Conservation (phyloP, 345 rosid genomes). For the Eucalyptus sideroxylon region DNA sequence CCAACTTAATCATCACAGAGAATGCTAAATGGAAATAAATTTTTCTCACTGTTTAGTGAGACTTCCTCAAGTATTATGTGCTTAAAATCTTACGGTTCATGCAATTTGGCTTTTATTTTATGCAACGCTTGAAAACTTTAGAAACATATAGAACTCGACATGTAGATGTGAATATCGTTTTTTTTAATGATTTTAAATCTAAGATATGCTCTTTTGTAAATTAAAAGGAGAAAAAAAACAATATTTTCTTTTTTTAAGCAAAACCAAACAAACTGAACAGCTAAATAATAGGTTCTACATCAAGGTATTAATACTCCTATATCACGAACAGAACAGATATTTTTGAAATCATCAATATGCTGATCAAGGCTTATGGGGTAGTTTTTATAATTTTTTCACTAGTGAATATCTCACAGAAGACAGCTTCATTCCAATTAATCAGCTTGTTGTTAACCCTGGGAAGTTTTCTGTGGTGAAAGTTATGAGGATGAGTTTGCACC, state of each 20-base stretch:
- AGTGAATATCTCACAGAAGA: not conserved
- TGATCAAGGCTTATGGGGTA: not conserved
- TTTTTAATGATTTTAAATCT: not conserved
- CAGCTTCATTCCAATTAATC: not conserved
- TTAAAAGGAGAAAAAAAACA: not conserved
- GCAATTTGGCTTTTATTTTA: not conserved
- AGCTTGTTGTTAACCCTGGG: not conserved
- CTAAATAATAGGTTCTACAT: not conserved
- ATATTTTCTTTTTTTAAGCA: not conserved
- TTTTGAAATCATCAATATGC: not conserved
- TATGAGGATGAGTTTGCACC: not conserved
- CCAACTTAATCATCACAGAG: not conserved
- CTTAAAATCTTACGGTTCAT: not conserved
- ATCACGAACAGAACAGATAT: not conserved
- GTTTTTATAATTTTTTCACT: not conserved
- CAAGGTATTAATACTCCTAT: not conserved
- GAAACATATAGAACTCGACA: not conserved
- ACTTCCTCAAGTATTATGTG: not conserved
- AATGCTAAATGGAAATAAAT: not conserved
- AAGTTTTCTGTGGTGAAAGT: not conserved
- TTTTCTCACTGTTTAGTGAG: not conserved
- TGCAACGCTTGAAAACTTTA: not conserved
- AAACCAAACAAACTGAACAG: not conserved
- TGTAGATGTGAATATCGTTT: not conserved
- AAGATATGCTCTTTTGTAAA: not conserved